Evolutionary conservation across 2,329 filamentous ascomycete genomes (phyloP).

Genomic region (Akanthomyces dipterigenus): DNA sequence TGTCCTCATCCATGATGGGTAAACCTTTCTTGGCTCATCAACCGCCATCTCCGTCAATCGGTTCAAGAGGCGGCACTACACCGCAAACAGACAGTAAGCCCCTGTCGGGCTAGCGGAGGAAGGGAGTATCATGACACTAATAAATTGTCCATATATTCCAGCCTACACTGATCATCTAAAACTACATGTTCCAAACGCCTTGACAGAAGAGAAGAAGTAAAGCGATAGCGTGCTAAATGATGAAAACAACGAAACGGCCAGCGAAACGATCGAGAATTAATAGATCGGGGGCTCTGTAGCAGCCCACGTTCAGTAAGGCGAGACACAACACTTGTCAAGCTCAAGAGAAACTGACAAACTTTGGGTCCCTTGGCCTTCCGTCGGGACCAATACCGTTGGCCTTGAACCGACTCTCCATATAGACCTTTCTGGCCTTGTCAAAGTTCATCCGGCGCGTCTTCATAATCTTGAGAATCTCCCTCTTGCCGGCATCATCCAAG

Average conservation of each 20-base stretch:
- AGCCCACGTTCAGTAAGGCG: background rate
- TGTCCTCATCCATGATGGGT: no score
- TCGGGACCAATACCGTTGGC: conserved; percentile 85
- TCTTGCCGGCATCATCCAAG: conserved; percentile 72
- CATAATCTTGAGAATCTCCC: conserved; percentile 85
- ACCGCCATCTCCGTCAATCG: no score
- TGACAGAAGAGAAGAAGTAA: background rate
- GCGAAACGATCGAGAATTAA: conserved; percentile 14
- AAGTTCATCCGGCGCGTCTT: conserved; percentile 75
- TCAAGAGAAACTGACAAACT: conserved; percentile 80
- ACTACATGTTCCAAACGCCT: background rate
- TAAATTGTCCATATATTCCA: no score
- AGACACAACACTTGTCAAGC: background rate
- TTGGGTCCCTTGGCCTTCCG: conserved; percentile 81
- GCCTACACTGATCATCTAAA: background rate
- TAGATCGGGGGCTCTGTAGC: background rate
- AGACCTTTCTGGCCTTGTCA: conserved; percentile 82
- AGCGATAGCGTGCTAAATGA: background rate
- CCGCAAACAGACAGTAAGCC: no score
- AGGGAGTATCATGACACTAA: no score
- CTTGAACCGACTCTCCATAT: conserved; percentile 78
- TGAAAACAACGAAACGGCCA: conserved; percentile 10
- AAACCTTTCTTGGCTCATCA: no score
- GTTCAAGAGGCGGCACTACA: no score
- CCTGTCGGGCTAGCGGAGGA: no score